Conservation (phyloP, 352 stramenopile genomes). For the Blastocystis sp. region DNA sequence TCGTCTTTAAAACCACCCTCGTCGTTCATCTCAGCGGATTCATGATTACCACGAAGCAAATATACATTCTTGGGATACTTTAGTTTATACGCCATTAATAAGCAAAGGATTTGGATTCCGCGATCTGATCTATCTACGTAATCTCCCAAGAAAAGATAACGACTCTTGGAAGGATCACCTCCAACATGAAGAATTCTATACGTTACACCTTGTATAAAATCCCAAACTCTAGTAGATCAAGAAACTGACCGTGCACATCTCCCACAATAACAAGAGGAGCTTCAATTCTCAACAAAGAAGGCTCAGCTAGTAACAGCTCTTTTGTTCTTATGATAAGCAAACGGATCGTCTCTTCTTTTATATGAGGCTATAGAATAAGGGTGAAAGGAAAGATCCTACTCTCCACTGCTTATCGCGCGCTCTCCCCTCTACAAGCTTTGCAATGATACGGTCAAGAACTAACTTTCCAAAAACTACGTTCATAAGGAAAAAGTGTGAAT, state of each 20-base stretch:
- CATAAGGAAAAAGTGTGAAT: background rate
- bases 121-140: slow-evolving; percentile 88
- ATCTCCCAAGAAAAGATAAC: slow-evolving; percentile 94
- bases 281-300: slow-evolving; percentile 95
- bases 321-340: slow-evolving; percentile 88
- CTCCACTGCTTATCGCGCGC: slow-evolving; percentile 50
- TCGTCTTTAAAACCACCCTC: slow-evolving; percentile 99
- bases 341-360: slow-evolving; percentile 84
- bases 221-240: slow-evolving; percentile 80
- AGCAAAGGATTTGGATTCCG: slow-evolving; percentile 90
- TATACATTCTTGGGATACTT: slow-evolving; percentile 97
- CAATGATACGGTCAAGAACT: slow-evolving; percentile 46
- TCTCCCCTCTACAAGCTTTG: slow-evolving; percentile 45
- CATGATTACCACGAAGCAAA: slow-evolving; percentile 93
- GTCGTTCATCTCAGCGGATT: slow-evolving; percentile 93
- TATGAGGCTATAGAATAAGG: background rate
- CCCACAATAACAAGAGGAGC: slow-evolving; percentile 94
- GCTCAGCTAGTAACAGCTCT: slow-evolving; percentile 93
- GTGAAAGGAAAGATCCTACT: background rate
- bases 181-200: slow-evolving; percentile 82
- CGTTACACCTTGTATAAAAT: background rate
- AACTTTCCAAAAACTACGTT: slow-evolving; percentile 57
- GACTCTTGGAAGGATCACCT: slow-evolving; percentile 82
- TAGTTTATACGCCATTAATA: slow-evolving; percentile 92
- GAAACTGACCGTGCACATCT: slow-evolving; percentile 94